Evolutionary conservation across 1,139 yeast species (phyloP).

Genomic region (Geotrichum candidum): DNA sequence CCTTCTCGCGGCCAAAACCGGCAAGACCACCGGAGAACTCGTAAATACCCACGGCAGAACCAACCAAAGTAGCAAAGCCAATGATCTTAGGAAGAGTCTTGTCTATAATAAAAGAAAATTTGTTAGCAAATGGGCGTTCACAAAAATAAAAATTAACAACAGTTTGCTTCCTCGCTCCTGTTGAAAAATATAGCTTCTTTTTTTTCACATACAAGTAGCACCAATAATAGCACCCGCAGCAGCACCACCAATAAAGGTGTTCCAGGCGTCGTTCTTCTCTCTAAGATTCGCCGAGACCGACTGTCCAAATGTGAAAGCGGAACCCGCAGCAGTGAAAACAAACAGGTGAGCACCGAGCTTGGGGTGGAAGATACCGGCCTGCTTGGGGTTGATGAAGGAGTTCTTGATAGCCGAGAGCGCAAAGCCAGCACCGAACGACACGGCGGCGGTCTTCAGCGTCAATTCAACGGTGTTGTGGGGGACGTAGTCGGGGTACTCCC

Average conservation of each 20-base stretch:
- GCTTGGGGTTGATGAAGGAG: constrained; percentile 30
- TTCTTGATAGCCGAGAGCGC: constrained; percentile 39
- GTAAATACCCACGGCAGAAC: constrained; percentile 36
- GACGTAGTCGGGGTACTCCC: constrained; percentile 19
- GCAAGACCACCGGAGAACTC: constrained; percentile 45
- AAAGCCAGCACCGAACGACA: constrained; percentile 39
- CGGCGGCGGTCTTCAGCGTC: constrained; percentile 39
- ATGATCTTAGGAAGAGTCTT: constrained; percentile 41
- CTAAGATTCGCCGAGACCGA: constrained; percentile 41
- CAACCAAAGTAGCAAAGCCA: constrained; percentile 42
- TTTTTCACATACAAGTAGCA: constrained; percentile 27
- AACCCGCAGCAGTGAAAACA: constrained; percentile 32
- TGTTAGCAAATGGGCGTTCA: neutral
- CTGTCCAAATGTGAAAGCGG: constrained; percentile 39
- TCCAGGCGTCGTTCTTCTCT: constrained; percentile 42
- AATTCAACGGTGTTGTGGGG: constrained; percentile 44
- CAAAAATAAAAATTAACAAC: neutral
- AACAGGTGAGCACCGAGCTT: constrained; percentile 20
- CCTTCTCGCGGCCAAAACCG: constrained; percentile 37
- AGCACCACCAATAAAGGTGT: constrained; percentile 47
- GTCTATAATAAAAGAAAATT: constrained; percentile 26
- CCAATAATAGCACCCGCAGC: constrained; percentile 46
- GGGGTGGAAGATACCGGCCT: constrained; percentile 22
- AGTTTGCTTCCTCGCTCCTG: neutral
- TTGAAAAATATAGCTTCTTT: neutral